A percentile compares a stretch with the other conserved stretches of the same genome.
phyloP scores from a whole-genome alignment of 2,329 filamentous ascomycete genomes.

The Grosmannia serpens region DNA sequence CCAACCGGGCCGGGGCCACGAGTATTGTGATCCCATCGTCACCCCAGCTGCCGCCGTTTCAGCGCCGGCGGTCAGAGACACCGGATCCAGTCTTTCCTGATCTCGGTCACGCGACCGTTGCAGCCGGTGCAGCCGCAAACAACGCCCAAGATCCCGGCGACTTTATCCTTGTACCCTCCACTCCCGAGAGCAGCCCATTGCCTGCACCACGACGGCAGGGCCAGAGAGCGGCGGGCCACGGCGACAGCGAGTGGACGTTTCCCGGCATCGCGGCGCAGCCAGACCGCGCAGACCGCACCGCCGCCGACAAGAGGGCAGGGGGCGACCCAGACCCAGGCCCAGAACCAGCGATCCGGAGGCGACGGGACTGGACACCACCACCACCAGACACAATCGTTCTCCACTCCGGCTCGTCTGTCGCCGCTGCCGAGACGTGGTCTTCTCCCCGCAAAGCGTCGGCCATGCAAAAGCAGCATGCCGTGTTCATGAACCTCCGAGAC shows the following conservation, averaged over 20 bases:
- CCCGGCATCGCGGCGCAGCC: not conserved
- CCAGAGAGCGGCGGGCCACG: no score
- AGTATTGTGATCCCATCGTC: constrained; percentile 8
- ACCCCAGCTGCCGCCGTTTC: not conserved
- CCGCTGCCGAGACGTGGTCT: constrained; percentile 17
- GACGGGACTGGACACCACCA: constrained; percentile 58
- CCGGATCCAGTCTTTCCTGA: not conserved
- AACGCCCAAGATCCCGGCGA: not conserved
- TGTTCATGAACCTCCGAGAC: constrained; percentile 33
- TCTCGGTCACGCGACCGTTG: not conserved
- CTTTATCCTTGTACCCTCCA: not conserved
- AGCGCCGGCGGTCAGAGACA: not conserved
- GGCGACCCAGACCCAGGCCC: constrained; percentile 23
- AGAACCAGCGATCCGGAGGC: constrained; percentile 41
- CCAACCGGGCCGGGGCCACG: not conserved
- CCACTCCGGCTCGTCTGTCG: constrained; percentile 19
- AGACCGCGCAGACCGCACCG: not conserved
- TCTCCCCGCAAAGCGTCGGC: constrained; percentile 7
- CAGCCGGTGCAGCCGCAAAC: no score
- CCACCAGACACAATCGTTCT: constrained; percentile 7
- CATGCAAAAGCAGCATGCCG: constrained; percentile 11
- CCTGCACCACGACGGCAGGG: no score
- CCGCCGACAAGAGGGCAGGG: not conserved
- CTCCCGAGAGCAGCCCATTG: not conserved
- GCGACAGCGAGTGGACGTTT: not conserved